Evolutionary conservation across 2,329 filamentous ascomycete species (phyloP), one percentile per base, ranked within the genome.

Genomic region (Chrysosporium keratinophilum): DNA sequence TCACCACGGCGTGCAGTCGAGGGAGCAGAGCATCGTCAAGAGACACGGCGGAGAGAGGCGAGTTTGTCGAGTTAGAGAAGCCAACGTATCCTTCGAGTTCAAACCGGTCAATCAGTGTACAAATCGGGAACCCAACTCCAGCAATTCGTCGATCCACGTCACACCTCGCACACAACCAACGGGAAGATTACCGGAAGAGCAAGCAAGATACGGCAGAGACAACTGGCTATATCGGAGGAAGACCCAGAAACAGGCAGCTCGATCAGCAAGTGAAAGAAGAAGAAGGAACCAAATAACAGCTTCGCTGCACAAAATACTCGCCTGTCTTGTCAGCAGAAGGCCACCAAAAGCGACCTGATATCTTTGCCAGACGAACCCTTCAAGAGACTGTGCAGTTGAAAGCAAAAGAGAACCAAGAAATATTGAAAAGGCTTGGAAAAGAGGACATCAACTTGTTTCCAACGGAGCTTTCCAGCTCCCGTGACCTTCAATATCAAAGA

Each of bases 91-190:
- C 5, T 15, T 28, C 14, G 7, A 31, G 20, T 2, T 15, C 17
- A 12, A 19, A 39, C 46, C 46, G 46, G 19, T 17, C 40, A 31
- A 19, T 9, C 15, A 20, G 42, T 6, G 20, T 46, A 34, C 41
- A 33, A 52, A 40, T 52, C 39, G 34, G 41, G n/a, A 46, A 35
- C 6, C 20, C 42, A 45, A 40, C 50, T 20, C 35, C 19, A 39
- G 50, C 42, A 51, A 23, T 44, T 34, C 50, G 50, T 37, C 42
- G 43, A 52, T 46, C 50, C 50, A 46, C 50, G 50, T 52, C 50
- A 52, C 50, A 52, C 50, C 12, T 42, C 43, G 49, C 4, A 31
- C 37, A 50, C 39, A 12, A 14, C 48, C 49, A 51, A 51, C 49
- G 39, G 49, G 41, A 51, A 43, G 49, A 51, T n/a, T 39, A 12